Base-by-base conservation (phyloP, 257 asterid genomes). In the Knoxia roxburghii region DNA sequence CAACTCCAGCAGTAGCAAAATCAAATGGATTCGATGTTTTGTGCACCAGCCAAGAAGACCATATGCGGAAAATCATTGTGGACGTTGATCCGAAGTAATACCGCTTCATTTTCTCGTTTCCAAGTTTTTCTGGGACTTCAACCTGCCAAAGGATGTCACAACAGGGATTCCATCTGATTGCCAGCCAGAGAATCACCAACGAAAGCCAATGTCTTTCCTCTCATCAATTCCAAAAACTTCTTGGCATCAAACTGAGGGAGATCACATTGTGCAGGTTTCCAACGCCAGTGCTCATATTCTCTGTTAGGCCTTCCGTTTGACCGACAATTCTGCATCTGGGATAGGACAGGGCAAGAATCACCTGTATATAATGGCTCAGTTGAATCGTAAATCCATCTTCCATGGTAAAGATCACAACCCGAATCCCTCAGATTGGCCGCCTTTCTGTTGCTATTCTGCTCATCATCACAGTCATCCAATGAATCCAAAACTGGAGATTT, bases 71-170 rank as follows among this genome's bases (percentile, higher is more conserved):
- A 29, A 56, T 56, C 61, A 29, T 56, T 26, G 61, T 56, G 40
- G 61, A 56, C 14, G 61, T 56, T 21, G 61, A 56, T 56, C 20
- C 23, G 15, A 56, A 56, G 61, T 56, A 27, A 56, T 56, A 56
- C 9, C 61, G 61, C 29, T 56, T 39, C 61, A 56, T 56, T 33
- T 29, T 56, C 40, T 56, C 29, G 61, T 56, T 56, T 10, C 40
- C 40, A 7, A 30, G 39, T 21, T 29, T 56, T 29, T 14, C 29
- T 56, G 61, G 61, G 18, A 56, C 61, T 29, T 56, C 61, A 33
- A 83, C 98, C 96, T 93, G 98, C 97, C 97, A 93, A 68, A 93
- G 88, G 75, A 93, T 86, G 61, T n/a, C 98, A 93, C 32, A 93
- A 76, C 91, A 93, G 73, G 8, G 99, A 94, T 55, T 94, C 97